Evolutionary conservation across 169 alveolate species (phyloP), one percentile per base, ranked within the genome.

Genomic region (Sarcocystis neurona): DNA sequence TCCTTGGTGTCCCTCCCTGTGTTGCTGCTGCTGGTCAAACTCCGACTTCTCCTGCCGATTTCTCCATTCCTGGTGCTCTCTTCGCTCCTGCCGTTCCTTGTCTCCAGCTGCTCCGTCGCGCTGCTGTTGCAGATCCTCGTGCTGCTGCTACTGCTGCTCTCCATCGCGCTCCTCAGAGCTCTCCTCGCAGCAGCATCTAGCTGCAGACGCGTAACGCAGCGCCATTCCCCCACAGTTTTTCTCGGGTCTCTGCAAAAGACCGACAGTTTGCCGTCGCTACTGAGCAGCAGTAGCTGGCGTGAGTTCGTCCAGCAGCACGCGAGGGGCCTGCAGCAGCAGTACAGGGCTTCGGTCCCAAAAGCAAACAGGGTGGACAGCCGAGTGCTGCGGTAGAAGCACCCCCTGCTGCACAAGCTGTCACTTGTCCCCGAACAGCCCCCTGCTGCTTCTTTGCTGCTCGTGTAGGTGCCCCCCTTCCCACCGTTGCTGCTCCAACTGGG

Each of bases 301-400:
- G 37, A 48, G 4, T 39, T 56, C 56, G 56, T 44, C 82, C 82
- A 72, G 58, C 82, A 72, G 41, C 50, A 72, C 27, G 82, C 56
- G 0, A 39, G 82, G 82, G 50, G 32, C 56, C 8, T 72, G 82
- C 27, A 48, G 58, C 15, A 72, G 82, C 82, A 72, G n/a, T n/a
- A n/a, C n/a, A n/a, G 41, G 34, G 82, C 82, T 39, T 72, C 82
- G 23, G 58, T 56, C 37, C 82, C 82, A 8, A 72, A n/a, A 44
- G 56, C 56, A 34, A 72, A 27, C 30, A 72, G 82, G 10, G 58
- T 48, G 46, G 82, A 39, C 82, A 72, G 46, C 27, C 43, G 37
- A 37, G 46, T n/a, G 82, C n/a, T n/a, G n/a, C n/a, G n/a, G 50
- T 41, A 10, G 82, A 32, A 23, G 56, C 34, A 20, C n/a, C 43